These are phyloP conservation scores for Tylopilus cervinicoccineus DNA, from an alignment of 768 basidiomycete genomes.

Conservation along the genomic window DNA sequence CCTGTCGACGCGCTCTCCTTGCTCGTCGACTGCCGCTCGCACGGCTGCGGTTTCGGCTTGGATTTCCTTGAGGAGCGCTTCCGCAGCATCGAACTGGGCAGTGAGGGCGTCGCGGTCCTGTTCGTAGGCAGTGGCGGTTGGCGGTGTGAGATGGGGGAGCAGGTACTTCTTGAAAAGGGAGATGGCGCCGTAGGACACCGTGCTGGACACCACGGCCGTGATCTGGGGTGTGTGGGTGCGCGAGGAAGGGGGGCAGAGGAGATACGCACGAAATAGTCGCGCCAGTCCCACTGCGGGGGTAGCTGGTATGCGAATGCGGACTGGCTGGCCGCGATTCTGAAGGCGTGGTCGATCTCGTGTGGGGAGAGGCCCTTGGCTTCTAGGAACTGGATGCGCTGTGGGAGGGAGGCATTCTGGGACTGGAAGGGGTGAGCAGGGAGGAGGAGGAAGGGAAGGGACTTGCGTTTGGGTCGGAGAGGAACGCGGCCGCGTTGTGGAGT, in stretches of 20 bases:
- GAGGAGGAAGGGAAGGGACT: constrained; percentile 5
- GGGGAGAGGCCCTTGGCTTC: constrained; percentile 87
- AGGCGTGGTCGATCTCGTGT: constrained; percentile 80
- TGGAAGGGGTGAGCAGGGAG: constrained; percentile 30
- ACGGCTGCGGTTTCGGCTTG: constrained; percentile 73
- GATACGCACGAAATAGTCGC: constrained; percentile 87
- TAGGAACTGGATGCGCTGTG: constrained; percentile 90
- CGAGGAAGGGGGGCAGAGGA: background rate
- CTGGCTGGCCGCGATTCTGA: constrained; percentile 54
- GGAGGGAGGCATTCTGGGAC: constrained; percentile 74
- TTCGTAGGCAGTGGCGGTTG: constrained; percentile 84
- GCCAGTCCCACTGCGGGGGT: constrained; percentile 78
- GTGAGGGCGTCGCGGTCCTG: constrained; percentile 79
- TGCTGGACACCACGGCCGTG: constrained; percentile 86
- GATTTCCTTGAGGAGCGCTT: constrained; percentile 75
- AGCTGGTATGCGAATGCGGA: constrained; percentile 39
- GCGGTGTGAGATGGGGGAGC: constrained; percentile 86
- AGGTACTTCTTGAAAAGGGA: constrained; percentile 90
- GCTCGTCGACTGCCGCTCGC: constrained; percentile 68
- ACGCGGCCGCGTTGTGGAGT: constrained; percentile 77
- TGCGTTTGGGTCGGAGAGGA: constrained; percentile 84
- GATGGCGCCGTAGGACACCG: constrained; percentile 74
- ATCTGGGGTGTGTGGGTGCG: constrained; percentile 54
- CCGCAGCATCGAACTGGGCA: constrained; percentile 87
- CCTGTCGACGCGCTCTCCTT: constrained; percentile 67